Evolutionary conservation across 495 filamentous ascomycete species (phyloP), one percentile per base, ranked within the genome.

Genomic region (Podospora anserina): DNA sequence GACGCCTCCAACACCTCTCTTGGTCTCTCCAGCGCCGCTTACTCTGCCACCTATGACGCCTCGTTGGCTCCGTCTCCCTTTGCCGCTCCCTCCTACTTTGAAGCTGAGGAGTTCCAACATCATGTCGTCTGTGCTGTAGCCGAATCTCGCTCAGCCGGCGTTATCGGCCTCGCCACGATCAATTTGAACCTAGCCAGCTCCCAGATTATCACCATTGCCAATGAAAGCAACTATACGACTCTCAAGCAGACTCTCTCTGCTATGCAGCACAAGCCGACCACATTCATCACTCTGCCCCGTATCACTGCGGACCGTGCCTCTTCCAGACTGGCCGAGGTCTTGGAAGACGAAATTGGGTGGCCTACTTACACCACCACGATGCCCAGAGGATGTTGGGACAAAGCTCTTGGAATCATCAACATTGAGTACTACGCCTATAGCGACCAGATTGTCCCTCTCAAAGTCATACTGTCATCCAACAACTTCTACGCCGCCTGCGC

Each of bases 401-500:
- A 98, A 72, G 87, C 86, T 13, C 80, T 85, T 3, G 92, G 92
- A 1, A 82, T 93, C 58, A 91, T 91, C 28, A 91, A 91, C 75
- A 89, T 97, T 64, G 87, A 94, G 64, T 83, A 87, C 16, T 81
- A 97, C 32, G 91, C 92, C 3, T 91, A 95, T 75, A 79, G 82
- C 9, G 87, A 92, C 66, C 90, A 97, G 74, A 81, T 91, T 3
- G 89, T 93, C 68, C 87, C 91, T 11, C 87, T 97, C 74, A 92
- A 49, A 13, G 2, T 11, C 39, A 49, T 49, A 90, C 71, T 83
- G 91, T 32, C 88, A 89, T 18, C 85, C 96, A 44, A 89, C 23
- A 96, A 96, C 70, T 97, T 92, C 78, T 97, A 94, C 79, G 92
- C 92, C 27, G 88, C 90, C 1, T 97, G 92, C 77, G 93, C 92